Evolutionary conservation across 2,329 filamentous ascomycete genomes (phyloP).

Genomic region (Plectosphaerella cucumerina): DNA sequence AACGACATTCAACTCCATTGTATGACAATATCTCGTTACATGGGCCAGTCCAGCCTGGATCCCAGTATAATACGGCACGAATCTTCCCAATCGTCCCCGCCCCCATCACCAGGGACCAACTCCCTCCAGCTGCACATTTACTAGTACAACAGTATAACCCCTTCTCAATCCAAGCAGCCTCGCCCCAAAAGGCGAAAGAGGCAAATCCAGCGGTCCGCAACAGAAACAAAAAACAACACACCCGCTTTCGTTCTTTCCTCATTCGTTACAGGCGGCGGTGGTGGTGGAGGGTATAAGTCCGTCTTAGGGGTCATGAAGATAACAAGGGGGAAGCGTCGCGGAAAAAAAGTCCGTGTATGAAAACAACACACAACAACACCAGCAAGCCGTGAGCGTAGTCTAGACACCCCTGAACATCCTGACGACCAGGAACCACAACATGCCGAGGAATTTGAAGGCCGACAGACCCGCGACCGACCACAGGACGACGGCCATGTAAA

Average conservation of each 20-base stretch:
- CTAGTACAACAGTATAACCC: no score
- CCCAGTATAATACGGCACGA: no score
- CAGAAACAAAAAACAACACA: background rate
- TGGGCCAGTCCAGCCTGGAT: no score
- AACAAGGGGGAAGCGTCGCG: background rate
- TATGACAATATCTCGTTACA: no score
- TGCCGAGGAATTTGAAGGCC: constrained; percentile 81
- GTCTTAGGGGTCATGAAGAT: constrained; percentile 2
- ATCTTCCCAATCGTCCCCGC: background rate
- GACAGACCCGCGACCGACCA: constrained; percentile 86
- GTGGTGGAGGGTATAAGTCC: background rate
- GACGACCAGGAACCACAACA: constrained; percentile 88
- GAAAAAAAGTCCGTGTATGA: background rate
- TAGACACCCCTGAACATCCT: constrained; percentile 75
- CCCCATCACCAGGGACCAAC: background rate
- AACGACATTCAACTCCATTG: no score
- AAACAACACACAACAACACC: background rate
- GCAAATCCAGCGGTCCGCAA: no score
- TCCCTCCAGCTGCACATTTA: no score
- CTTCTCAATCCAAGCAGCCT: no score
- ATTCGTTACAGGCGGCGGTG: background rate
- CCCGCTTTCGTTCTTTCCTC: background rate
- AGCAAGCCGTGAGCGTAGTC: constrained; percentile 1
- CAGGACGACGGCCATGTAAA: constrained; percentile 83
- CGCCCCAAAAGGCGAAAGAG: no score